Evolutionary conservation across 208 protist genomes (phyloP).

Genomic region (Leptomonas pyrrhocoris): DNA sequence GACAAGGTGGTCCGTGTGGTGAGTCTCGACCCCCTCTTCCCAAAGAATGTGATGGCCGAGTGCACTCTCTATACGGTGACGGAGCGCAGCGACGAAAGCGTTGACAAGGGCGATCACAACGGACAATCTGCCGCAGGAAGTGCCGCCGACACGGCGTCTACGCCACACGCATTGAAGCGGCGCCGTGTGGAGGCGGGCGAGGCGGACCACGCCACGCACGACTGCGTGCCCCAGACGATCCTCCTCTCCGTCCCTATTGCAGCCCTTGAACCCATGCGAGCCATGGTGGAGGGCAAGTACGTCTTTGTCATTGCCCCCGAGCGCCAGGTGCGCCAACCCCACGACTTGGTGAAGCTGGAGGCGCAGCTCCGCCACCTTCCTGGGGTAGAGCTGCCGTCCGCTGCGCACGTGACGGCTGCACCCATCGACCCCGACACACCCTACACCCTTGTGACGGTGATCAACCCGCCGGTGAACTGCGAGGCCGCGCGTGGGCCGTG

Average conservation of each 20-base stretch:
- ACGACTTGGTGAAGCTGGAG: slow-evolving; percentile 59
- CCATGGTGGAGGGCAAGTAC: slow-evolving; percentile 53
- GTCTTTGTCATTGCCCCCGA: slow-evolving; percentile 65
- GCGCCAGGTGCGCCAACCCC: slow-evolving; percentile 66
- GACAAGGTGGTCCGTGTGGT: slow-evolving; percentile 75
- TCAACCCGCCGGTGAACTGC: slow-evolving; percentile 67
- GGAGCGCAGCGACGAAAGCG: not conserved
- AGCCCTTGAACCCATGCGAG: slow-evolving; percentile 63
- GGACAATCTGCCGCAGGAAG: not conserved
- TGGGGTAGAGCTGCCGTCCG: slow-evolving; percentile 9
- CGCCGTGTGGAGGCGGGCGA: slow-evolving; percentile 21
- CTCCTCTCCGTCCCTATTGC: slow-evolving; percentile 53
- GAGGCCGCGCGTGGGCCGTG: slow-evolving; percentile 43
- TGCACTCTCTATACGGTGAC: slow-evolving; percentile 40
- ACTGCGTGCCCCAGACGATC: slow-evolving; percentile 13
- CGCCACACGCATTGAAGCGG: slow-evolving; percentile 2
- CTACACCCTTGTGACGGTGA: slow-evolving; percentile 64
- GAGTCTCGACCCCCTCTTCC: slow-evolving; percentile 53
- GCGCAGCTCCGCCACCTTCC: slow-evolving; percentile 24
- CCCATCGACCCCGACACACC: slow-evolving; percentile 60
- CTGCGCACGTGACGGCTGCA: slow-evolving; percentile 40
- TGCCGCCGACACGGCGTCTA: too few species aligned
- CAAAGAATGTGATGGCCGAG: slow-evolving; percentile 59
- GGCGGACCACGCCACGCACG: not conserved
- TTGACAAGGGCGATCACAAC: not conserved